A percentile compares a stretch with the other conserved stretches of the same genome.
These are phyloP conservation scores for Solanum pennellii DNA, from an alignment of 257 asterid species.

Conservation along the genomic window DNA sequence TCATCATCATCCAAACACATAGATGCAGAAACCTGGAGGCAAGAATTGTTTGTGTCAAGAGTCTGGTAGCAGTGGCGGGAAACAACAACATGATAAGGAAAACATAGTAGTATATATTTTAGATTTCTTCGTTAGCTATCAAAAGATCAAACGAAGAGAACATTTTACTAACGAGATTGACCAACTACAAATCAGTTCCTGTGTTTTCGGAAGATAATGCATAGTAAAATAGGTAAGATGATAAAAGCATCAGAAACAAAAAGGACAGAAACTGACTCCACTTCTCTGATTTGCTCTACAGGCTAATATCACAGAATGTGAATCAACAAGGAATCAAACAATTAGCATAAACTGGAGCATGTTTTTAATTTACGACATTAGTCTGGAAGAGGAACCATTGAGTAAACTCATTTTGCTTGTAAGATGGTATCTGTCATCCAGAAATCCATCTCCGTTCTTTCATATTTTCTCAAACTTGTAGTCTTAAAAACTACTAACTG, in stretches of 20 bases:
- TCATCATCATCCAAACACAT: slow-evolving; percentile 55
- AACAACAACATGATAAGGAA: neutral
- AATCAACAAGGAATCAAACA: neutral
- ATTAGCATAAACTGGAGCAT: neutral
- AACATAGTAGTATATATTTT: neutral
- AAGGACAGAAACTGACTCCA: too few species aligned
- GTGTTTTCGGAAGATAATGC: too few species aligned
- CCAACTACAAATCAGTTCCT: neutral
- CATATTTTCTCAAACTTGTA: too few species aligned
- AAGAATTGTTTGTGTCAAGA: neutral
- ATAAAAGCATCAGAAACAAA: too few species aligned
- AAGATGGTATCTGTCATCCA: neutral
- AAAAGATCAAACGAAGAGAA: neutral
- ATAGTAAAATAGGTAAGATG: too few species aligned
- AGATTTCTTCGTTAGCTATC: neutral
- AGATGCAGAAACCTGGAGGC: slow-evolving; percentile 56
- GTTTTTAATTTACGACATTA: neutral
- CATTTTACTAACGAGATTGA: neutral
- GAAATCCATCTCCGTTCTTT: too few species aligned
- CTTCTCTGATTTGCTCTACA: too few species aligned
- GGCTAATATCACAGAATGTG: neutral
- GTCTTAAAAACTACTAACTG: too few species aligned
- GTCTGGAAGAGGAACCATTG: neutral
- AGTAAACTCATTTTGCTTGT: neutral
- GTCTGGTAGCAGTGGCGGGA: neutral